Base-by-base conservation (phyloP, 805 yeast genomes). In the Hanseniaspora lindneri region DNA sequence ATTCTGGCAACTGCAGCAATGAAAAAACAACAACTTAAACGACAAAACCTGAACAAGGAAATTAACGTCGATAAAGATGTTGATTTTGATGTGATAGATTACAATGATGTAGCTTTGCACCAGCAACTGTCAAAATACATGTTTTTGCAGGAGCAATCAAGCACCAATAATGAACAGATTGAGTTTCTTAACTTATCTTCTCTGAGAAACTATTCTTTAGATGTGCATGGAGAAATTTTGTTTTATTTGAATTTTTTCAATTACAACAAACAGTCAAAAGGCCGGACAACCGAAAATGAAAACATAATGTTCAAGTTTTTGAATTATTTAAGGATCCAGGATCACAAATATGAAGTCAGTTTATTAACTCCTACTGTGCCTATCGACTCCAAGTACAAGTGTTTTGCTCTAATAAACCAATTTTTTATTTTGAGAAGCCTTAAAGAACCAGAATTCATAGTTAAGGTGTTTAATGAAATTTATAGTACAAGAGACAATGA, bases 221-320 rank as follows among this genome's bases (percentile, higher is more conserved):
- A 44, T 24, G 2, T 44, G 9, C 29, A 44, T 11, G 49, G 49
- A 9, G 49, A 44, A 24, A 21, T 37, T 16, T 14, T 44, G n/a
- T 44, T 44, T 29, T 44, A 44, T 13, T 24, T 44, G 13, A 44
- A 44, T 27, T 44, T 44, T 17, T 43, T 35, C 29, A 28, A 28
- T n/a, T 39, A 44, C 14, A 24, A 44, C 27, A 21, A 20, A 21
- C 17, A 23, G 16, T 11, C 28, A 20, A 23, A 23, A 4, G 17
- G 40, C 20, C 4, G 27, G 8, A 17, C 8, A 16, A 16, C 23
- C 8, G 40, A 23, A 14, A 23, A 23, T 21, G 14, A 21, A 11
- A 36, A 36, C 20, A 11, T 36, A 20, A 16, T 21, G 9, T 21
- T 23, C 23, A 36, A 23, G 23, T 13, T 3, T 21, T 23, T 36